Evolutionary conservation across 1,284 basidiomycete species (phyloP).

Genomic region (Ceratobasidium sp.): DNA sequence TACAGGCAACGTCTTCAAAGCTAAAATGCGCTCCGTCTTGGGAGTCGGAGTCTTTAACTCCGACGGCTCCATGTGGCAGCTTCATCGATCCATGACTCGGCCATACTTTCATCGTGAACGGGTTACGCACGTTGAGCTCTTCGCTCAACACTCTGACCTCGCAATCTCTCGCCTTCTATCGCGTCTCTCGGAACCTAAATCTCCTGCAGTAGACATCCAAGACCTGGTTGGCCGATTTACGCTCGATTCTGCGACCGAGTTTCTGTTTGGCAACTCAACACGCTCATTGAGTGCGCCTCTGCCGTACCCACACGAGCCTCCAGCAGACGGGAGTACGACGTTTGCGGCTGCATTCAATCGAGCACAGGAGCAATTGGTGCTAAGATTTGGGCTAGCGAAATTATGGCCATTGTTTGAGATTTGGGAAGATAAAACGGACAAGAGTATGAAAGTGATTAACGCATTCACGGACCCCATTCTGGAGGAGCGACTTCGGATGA

Average conservation of each 20-base stretch:
- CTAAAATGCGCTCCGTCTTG: conserved; percentile 24
- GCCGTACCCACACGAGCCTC: conserved; percentile 61
- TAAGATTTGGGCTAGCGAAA: conserved; percentile 66
- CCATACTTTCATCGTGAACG: conserved; percentile 57
- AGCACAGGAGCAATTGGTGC: conserved; percentile 70
- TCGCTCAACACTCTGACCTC: conserved; percentile 52
- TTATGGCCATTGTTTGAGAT: conserved; percentile 79
- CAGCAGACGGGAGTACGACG: conserved; percentile 68
- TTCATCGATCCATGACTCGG: conserved; percentile 54
- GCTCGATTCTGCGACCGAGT: conserved; percentile 57
- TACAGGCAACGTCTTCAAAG: conserved; percentile 38
- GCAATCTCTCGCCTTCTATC: conserved; percentile 47
- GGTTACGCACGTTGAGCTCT: conserved; percentile 55
- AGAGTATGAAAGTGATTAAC: conserved; percentile 68
- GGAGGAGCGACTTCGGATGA: conserved; percentile 65
- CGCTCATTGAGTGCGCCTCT: conserved; percentile 44
- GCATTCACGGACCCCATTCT: conserved; percentile 76
- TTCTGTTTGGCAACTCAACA: conserved; percentile 48
- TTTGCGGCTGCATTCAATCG: conserved; percentile 76
- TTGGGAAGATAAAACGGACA: conserved; percentile 69
- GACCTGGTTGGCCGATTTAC: conserved; percentile 79
- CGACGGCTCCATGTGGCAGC: conserved; percentile 50
- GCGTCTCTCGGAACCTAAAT: conserved; percentile 57
- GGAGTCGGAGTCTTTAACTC: conserved; percentile 51
- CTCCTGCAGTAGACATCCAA: conserved; percentile 64